These are phyloP conservation scores for Amaranthus hypochondriacus DNA, from an alignment of 148 eudicot species.

Conservation along the genomic window DNA sequence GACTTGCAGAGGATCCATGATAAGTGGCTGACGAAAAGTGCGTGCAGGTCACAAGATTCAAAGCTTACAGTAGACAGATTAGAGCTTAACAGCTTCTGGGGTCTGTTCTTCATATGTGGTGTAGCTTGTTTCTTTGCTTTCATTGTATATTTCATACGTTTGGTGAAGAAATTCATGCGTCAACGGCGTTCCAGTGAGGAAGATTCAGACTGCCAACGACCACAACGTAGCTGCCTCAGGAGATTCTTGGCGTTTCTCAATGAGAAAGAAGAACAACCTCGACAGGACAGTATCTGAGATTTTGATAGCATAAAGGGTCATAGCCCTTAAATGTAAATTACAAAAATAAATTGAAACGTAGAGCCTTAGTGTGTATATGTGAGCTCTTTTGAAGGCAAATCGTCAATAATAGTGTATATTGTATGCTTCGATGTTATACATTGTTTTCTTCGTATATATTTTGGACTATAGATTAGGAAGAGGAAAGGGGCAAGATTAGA, in stretches of 20 bases:
- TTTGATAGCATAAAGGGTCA: not conserved
- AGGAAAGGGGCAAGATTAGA: no score
- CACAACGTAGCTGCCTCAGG: conserved; percentile 31
- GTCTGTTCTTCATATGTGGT: conserved; percentile 48
- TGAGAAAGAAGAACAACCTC: conserved; percentile 46
- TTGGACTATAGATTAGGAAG: no score
- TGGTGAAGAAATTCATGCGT: conserved; percentile 13
- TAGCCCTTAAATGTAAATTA: no score
- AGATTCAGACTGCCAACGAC: conserved; percentile 16
- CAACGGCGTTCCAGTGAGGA: conserved; percentile 28
- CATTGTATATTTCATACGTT: conserved; percentile 8
- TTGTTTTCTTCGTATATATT: no score
- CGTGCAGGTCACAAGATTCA: conserved; percentile 45
- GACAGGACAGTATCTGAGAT: conserved; percentile 8
- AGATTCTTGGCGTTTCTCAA: conserved; percentile 54
- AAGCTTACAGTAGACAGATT: conserved; percentile 41
- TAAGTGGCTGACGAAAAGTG: conserved; percentile 53
- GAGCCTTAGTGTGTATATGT: not conserved
- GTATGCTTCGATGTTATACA: not conserved
- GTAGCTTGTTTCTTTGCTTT: conserved; percentile 24
- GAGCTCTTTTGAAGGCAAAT: not conserved
- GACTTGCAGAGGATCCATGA: conserved; percentile 63
- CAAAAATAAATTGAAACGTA: no score
- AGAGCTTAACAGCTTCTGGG: conserved; percentile 61
- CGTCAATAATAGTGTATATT: not conserved